Percentiles rank a stretch among this genome's conserved stretches.
Evolutionary conservation across 305 asterid species (phyloP).

Genomic region (Fraxinus angustifolia): DNA sequence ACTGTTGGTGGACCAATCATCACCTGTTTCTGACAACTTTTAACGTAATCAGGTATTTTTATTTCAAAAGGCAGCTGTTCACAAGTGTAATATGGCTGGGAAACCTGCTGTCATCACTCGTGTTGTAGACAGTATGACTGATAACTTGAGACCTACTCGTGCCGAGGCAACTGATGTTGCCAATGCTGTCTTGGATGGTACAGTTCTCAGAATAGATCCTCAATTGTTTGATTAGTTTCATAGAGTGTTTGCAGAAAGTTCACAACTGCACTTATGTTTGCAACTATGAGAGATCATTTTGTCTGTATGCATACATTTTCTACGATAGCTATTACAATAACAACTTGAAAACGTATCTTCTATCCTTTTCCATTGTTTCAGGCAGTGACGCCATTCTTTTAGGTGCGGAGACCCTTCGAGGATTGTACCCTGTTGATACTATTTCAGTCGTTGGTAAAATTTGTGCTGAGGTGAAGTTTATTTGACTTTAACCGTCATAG

Average conservation of each 20-base stretch:
- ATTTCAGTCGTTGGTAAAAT: conserved; percentile 76
- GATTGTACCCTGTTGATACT: conserved; percentile 74
- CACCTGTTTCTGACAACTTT: not conserved
- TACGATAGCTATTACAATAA: not conserved
- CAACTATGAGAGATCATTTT: not conserved
- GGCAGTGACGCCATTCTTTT: conserved; percentile 88
- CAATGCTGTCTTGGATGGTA: conserved; percentile 86
- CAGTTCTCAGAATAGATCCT: conserved; percentile 12
- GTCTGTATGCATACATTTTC: not conserved
- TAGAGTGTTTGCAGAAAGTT: not conserved
- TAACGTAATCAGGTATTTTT: conserved; percentile 57
- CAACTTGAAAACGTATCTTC: conserved; percentile 14
- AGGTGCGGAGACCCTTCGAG: conserved; percentile 92
- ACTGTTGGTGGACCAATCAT: not conserved
- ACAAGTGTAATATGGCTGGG: conserved; percentile 88
- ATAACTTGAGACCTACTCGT: conserved; percentile 91
- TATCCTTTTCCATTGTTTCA: conserved; percentile 29
- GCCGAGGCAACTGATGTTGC: conserved; percentile 99
- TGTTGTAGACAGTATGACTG: conserved; percentile 92
- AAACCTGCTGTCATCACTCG: conserved; percentile 93
- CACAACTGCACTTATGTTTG: not conserved
- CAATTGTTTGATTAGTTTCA: conserved; percentile 15
- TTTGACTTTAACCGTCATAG: conserved; percentile 5
- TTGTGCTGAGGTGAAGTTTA: conserved; percentile 68
- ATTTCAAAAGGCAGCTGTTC: conserved; percentile 78